A percentile compares a stretch with the other conserved stretches of the same genome.
Conservation (phyloP, 1,284 basidiomycete genomes). For the Omphalotus olearius region DNA sequence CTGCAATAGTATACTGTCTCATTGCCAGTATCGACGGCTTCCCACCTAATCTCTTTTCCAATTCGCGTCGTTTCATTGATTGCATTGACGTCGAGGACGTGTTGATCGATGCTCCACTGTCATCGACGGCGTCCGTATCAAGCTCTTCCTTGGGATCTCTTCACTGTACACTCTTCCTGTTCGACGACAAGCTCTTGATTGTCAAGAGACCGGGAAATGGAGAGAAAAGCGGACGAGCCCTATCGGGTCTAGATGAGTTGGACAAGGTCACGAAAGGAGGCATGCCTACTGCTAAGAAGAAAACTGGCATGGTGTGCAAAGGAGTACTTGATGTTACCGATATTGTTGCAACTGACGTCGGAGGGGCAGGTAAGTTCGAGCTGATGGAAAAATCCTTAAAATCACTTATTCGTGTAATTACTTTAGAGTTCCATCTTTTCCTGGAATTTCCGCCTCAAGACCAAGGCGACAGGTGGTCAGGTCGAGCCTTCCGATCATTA, state of each 20-base stretch:
- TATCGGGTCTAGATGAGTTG: constrained; percentile 85
- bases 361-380: constrained; percentile 64
- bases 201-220: constrained; percentile 79
- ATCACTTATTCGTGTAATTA: constrained; percentile 6
- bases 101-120: constrained; percentile 43
- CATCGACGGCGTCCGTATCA: constrained; percentile 38
- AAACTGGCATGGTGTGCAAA: constrained; percentile 80
- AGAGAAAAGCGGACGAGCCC: constrained; percentile 66
- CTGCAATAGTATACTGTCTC: constrained; percentile 86
- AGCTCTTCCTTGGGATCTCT: constrained; percentile 42
- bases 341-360: constrained; percentile 79
- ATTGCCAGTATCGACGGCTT: constrained; percentile 87
- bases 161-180: constrained; percentile 89
- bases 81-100: constrained; percentile 93
- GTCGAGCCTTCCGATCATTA: constrained; percentile 74
- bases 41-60: constrained; percentile 83
- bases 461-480: constrained; percentile 79
- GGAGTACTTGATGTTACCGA: constrained; percentile 86
- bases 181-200: constrained; percentile 92
- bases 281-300: constrained; percentile 60
- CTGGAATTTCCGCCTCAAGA: constrained; percentile 78
- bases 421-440: constrained; percentile 78
- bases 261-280: constrained; percentile 71
- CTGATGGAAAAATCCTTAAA: background rate
- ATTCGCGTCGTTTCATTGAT: constrained; percentile 85